Evolutionary conservation across 129 eudicot genomes (phyloP), one percentile per base, ranked within the genome.

Genomic region (Centella asiatica): DNA sequence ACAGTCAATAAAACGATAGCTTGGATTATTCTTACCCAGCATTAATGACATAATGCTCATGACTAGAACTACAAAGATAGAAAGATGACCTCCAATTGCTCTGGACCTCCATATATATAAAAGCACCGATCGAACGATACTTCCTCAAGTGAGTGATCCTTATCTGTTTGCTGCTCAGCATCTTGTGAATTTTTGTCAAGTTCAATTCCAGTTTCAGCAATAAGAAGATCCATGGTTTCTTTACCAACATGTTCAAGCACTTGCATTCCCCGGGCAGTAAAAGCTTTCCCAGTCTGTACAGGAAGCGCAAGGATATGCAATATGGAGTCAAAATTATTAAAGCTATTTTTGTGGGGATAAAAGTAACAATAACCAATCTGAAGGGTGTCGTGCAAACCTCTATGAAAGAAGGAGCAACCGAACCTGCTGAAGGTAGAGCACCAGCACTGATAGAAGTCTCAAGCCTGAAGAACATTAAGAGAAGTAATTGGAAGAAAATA

Each of bases 21-120:
- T 37, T 32, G 10, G 54, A 49, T 12, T 13, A 8, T 18, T 31
- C 32, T 55, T 23, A 19, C 56, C 57, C n/a, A n/a, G n/a, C n/a
- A n/a, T n/a, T n/a, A n/a, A 40, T 5, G 48, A 44, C 22, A n/a
- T 53, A 18, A 33, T 25, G 15, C 4, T 5, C 14, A 64, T 22
- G 3, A 52, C 14, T 27, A 25, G 0, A 45, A 54, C 14, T 34
- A 49, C 7, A 19, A 46, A 62, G 23, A 15, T 7, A 58, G 52
- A 54, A 19, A 45, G 52, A 46, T n/a, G 49, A 93, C 99, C 96
- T 93, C 96, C 72, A 93, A 77, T 70, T 80, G 96, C 72, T 93
- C 99, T 57, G 99, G 99, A 80, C 99, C 99, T 76, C 99, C 99
- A 75, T 93, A 93, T 56, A 93, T 93, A 65, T 93, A 93, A 46